Percentiles rank a stretch among this genome's conserved stretches.
phyloP scores from a whole-genome alignment of 768 basidiomycete species.

The Phlegmacium glaucopus region DNA sequence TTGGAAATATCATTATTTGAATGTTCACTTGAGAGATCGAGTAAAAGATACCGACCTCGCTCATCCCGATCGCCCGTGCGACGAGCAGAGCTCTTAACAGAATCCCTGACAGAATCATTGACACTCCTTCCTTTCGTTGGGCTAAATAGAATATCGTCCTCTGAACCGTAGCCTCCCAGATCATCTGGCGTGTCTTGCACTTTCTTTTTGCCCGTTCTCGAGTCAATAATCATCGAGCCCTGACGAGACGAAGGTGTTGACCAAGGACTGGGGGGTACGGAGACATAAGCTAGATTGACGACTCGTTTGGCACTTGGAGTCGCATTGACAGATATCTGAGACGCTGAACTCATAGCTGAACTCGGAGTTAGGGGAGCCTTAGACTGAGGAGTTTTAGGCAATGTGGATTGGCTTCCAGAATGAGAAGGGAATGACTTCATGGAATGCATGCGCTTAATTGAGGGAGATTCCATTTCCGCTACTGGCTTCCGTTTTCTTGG shows the following conservation, averaged over 20 bases:
- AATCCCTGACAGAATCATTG: constrained; percentile 38
- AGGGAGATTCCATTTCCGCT: constrained; percentile 58
- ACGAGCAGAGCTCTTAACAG: constrained; percentile 47
- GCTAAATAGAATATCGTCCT: constrained; percentile 37
- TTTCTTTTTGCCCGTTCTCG: constrained; percentile 29
- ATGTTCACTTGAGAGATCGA: background rate
- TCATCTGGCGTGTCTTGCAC: constrained; percentile 36
- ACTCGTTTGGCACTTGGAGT: constrained; percentile 33
- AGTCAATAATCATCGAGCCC: constrained; percentile 13
- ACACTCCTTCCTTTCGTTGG: constrained; percentile 24
- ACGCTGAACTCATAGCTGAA: constrained; percentile 21
- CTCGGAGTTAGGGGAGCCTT: constrained; percentile 27
- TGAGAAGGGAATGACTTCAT: constrained; percentile 20
- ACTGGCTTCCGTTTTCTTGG: constrained; percentile 71
- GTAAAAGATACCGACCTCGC: constrained; percentile 43
- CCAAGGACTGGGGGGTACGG: constrained; percentile 44
- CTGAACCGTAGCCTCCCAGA: constrained; percentile 58
- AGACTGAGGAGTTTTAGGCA: constrained; percentile 16
- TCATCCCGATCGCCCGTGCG: constrained; percentile 77
- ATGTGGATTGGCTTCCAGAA: constrained; percentile 6
- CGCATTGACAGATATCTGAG: constrained; percentile 11
- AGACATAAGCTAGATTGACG: constrained; percentile 42
- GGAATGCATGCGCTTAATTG: constrained; percentile 53
- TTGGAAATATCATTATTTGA: constrained; percentile 20
- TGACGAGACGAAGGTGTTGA: constrained; percentile 38